Evolutionary conservation across 2,329 filamentous ascomycete species (phyloP).

Genomic region (Neurospora crassa): DNA sequence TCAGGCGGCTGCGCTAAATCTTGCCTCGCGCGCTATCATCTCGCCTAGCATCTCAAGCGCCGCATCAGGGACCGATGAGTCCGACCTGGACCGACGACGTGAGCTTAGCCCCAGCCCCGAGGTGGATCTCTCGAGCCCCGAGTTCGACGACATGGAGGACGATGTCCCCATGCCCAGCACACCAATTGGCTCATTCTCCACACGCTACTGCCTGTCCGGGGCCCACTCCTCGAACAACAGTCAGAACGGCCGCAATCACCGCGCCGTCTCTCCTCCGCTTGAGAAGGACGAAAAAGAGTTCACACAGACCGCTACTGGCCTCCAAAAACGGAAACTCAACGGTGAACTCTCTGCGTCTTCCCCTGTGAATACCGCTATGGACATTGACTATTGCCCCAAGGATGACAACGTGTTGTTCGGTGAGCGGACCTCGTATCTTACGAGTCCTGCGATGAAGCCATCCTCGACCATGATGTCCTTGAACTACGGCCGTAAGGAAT

Average conservation of each 20-base stretch:
- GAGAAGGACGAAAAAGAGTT: constrained; percentile 96
- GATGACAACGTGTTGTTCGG: constrained; percentile 46
- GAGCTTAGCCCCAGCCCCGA: constrained; percentile 86
- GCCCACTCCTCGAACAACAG: constrained; percentile 23
- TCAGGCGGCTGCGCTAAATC: constrained; percentile 34
- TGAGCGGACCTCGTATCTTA: constrained; percentile 39
- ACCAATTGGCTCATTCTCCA: constrained; percentile 55
- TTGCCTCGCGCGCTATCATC: constrained; percentile 53
- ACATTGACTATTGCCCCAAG: constrained; percentile 32
- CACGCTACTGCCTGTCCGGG: constrained; percentile 29
- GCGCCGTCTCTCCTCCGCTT: constrained; percentile 76
- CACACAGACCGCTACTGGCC: constrained; percentile 82
- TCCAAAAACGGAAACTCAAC: constrained; percentile 57
- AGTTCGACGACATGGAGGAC: constrained; percentile 67
- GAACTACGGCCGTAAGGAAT: constrained; percentile 30
- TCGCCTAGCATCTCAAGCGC: constrained; percentile 74
- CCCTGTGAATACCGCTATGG: constrained; percentile 17
- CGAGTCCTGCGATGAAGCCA: constrained; percentile 47
- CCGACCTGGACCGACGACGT: constrained; percentile 53
- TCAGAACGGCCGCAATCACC: constrained; percentile 47
- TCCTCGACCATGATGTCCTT: constrained; percentile 26
- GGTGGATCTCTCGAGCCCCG: constrained; percentile 78
- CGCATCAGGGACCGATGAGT: constrained; percentile 62
- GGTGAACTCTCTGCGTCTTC: constrained; percentile 27
- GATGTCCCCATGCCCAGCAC: constrained; percentile 48